Conservation (phyloP, 2,329 filamentous ascomycete genomes). For the Gnomoniopsis smithogilvyi region DNA sequence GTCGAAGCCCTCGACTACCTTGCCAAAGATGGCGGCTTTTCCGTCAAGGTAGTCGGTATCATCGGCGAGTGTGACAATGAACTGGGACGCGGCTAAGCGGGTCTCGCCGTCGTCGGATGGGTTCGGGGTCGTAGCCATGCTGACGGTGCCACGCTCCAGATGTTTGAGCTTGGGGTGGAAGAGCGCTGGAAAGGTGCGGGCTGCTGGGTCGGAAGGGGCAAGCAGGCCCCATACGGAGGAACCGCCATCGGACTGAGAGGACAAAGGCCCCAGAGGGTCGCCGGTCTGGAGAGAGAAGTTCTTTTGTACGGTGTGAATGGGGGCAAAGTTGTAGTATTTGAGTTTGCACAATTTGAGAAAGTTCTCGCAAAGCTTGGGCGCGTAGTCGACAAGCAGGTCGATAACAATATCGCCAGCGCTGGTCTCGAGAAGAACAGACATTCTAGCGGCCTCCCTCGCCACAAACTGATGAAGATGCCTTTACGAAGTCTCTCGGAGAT, state of each 20-base stretch:
- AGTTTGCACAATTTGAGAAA: constrained; percentile 98
- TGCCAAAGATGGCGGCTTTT: constrained; percentile 92
- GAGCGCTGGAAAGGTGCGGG: constrained; percentile 78
- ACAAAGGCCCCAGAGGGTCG: constrained; percentile 85
- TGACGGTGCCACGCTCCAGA: constrained; percentile 83
- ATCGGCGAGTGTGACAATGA: constrained; percentile 87
- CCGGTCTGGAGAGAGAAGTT: constrained; percentile 96
- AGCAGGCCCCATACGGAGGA: constrained; percentile 88
- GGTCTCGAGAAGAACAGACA: constrained; percentile 94
- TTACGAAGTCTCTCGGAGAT: too few species aligned
- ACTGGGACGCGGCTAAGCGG: constrained; percentile 84
- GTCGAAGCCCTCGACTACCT: constrained; percentile 94
- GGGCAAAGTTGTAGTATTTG: constrained; percentile 99
- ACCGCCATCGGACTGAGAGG: constrained; percentile 83
- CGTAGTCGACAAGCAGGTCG: constrained; percentile 84
- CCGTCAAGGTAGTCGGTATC: constrained; percentile 88
- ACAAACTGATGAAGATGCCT: too few species aligned
- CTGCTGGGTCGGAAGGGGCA: constrained; percentile 54
- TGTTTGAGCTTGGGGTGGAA: constrained; percentile 88
- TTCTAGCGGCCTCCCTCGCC: constrained; percentile 33
- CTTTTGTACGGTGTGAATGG: constrained; percentile 87
- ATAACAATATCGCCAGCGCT: constrained; percentile 92
- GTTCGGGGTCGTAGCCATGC: constrained; percentile 89
- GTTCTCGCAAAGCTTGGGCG: constrained; percentile 92
- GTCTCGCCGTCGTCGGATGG: constrained; percentile 69